These are phyloP conservation scores for Zygosaccharomyces rouxii DNA, from an alignment of 805 yeast species.

Conservation along the genomic window DNA sequence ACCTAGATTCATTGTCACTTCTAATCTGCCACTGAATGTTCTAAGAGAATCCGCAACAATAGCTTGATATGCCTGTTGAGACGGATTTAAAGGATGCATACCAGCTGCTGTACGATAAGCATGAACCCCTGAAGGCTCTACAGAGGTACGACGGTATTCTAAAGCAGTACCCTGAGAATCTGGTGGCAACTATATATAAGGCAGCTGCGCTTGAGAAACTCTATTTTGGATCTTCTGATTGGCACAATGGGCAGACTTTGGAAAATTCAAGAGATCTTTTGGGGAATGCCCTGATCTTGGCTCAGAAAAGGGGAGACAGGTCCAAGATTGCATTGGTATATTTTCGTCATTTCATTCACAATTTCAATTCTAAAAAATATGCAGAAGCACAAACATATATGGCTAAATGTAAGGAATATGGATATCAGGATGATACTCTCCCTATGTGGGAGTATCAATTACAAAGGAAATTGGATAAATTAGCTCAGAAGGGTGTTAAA, in stretches of 20 bases:
- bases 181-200: constrained; percentile 45
- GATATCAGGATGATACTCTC: constrained; percentile 44
- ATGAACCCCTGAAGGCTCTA: constrained; percentile 45
- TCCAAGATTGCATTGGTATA: constrained; percentile 45
- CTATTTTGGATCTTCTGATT: constrained; percentile 36
- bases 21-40: not conserved
- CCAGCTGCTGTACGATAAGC: constrained; percentile 42
- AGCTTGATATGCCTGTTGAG: constrained; percentile 31
- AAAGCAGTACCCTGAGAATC: constrained; percentile 41
- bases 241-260: constrained; percentile 42
- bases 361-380: constrained; percentile 42
- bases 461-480: constrained; percentile 18
- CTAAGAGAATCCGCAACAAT: not conserved
- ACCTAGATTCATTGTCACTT: not conserved
- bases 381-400: constrained; percentile 41
- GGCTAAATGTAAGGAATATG: constrained; percentile 40
- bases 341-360: constrained; percentile 47
- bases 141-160: constrained; percentile 39
- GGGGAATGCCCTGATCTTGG: constrained; percentile 42
- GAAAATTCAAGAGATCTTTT: constrained; percentile 36
- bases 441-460: constrained; percentile 41
- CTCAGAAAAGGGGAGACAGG: constrained; percentile 44
- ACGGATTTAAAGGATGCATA: constrained; percentile 41
- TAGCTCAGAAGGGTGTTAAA: constrained; percentile 6
- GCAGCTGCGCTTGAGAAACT: constrained; percentile 48